phyloP scores from a whole-genome alignment of 2,329 filamentous ascomycete genomes.

The Daldinia sp. region DNA sequence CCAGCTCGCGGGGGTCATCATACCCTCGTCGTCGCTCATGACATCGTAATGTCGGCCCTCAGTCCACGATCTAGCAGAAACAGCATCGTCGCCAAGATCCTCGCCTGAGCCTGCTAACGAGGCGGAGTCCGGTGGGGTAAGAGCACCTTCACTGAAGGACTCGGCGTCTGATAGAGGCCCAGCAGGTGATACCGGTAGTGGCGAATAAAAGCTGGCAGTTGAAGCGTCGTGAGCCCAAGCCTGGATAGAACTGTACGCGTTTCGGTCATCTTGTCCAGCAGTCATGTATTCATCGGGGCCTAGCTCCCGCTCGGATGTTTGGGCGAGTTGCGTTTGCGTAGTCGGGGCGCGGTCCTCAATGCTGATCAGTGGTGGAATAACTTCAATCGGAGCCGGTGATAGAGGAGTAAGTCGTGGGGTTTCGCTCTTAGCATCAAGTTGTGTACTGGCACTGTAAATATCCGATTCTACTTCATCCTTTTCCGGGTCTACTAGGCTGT shows the following conservation, averaged over 20 bases:
- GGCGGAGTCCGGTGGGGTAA: slow-evolving; percentile 67
- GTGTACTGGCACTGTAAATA: slow-evolving; percentile 65
- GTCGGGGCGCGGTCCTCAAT: slow-evolving; percentile 36
- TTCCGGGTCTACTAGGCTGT: slow-evolving; percentile 54
- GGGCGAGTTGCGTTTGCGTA: slow-evolving; percentile 13
- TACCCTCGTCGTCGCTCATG: slow-evolving; percentile 66
- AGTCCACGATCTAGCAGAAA: slow-evolving; percentile 50
- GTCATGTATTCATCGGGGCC: slow-evolving; percentile 61
- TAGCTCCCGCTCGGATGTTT: slow-evolving; percentile 51
- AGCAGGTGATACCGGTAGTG: slow-evolving; percentile 61
- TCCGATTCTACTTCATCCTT: slow-evolving; percentile 60
- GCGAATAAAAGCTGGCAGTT: slow-evolving; percentile 66
- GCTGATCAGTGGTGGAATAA: slow-evolving; percentile 48
- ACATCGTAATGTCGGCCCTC: slow-evolving; percentile 59
- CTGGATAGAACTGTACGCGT: slow-evolving; percentile 67
- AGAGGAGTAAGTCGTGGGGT: slow-evolving; percentile 29
- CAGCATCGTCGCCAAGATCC: slow-evolving; percentile 55
- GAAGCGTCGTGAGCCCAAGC: slow-evolving; percentile 69
- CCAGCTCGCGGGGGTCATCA: slow-evolving; percentile 69
- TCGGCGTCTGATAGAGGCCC: slow-evolving; percentile 61
- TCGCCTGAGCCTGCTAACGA: slow-evolving; percentile 63
- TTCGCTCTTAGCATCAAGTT: slow-evolving; percentile 46
- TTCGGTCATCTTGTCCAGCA: slow-evolving; percentile 56
- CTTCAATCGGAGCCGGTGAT: slow-evolving; percentile 37
- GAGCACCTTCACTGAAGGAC: slow-evolving; percentile 60